These are phyloP conservation scores for Leccinum longicurvipes DNA, from an alignment of 768 basidiomycete species.

Conservation along the genomic window DNA sequence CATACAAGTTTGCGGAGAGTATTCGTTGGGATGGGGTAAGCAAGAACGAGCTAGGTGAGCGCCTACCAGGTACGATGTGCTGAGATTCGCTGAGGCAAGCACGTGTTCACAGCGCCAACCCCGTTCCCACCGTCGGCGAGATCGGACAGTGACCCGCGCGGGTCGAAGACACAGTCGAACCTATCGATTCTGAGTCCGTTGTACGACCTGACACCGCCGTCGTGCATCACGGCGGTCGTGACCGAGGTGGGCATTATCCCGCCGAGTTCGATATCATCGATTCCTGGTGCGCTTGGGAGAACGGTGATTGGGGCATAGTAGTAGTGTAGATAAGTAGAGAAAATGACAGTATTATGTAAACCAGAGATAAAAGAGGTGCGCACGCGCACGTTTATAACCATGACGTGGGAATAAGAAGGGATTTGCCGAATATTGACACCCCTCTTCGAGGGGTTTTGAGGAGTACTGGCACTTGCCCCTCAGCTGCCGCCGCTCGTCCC, in stretches of 20 bases:
- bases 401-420: constrained; percentile 10
- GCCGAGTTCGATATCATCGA: constrained; percentile 84
- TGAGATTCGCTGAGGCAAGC: constrained; percentile 1
- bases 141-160: constrained; percentile 4
- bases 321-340: neutral
- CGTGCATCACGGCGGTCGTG: constrained; percentile 91
- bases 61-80: neutral
- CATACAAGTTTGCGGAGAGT: constrained; percentile 95
- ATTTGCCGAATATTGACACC: constrained; percentile 9
- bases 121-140: constrained; percentile 21
- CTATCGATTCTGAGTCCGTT: constrained; percentile 82
- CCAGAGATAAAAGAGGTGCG: neutral
- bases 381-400: constrained; percentile 21
- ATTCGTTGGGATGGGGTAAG: constrained; percentile 93
- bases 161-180: constrained; percentile 40
- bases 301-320: constrained; percentile 22
- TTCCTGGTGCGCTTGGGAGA: constrained; percentile 61
- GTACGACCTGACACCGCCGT: constrained; percentile 92
- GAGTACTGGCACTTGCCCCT: constrained; percentile 1
- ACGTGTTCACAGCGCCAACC: constrained; percentile 25
- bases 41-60: constrained; percentile 90
- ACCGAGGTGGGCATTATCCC: constrained; percentile 97
- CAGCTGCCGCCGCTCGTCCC: constrained; percentile 1
- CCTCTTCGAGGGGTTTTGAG: constrained; percentile 6
- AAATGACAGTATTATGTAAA: neutral